These are phyloP conservation scores for Diutina mesorugosa DNA, from an alignment of 1,139 yeast species.

Conservation along the genomic window DNA sequence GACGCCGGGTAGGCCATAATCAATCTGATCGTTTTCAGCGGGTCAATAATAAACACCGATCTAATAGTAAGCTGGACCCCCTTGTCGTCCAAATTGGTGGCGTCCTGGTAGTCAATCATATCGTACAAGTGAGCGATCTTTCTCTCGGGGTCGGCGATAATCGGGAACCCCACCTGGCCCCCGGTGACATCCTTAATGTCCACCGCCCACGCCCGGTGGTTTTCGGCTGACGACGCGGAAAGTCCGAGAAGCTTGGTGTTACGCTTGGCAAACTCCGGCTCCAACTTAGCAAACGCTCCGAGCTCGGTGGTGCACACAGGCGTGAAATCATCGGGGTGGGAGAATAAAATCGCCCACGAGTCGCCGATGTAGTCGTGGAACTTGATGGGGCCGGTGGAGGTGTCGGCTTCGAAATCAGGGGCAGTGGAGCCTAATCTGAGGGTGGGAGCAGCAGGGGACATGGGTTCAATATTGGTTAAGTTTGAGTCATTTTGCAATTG, in stretches of 20 bases:
- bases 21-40: slow-evolving; percentile 60
- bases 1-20: slow-evolving; percentile 74
- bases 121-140: slow-evolving; percentile 59
- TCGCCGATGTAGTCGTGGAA: slow-evolving; percentile 70
- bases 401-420: slow-evolving; percentile 65
- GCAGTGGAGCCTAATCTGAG: slow-evolving; percentile 55
- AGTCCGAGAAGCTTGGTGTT: slow-evolving; percentile 40
- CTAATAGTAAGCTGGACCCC: slow-evolving; percentile 62
- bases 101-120: slow-evolving; percentile 65
- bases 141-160: slow-evolving; percentile 65
- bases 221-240: slow-evolving; percentile 10
- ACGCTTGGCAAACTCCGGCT: slow-evolving; percentile 71
- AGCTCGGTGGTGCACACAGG: slow-evolving; percentile 87
- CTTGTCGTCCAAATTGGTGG: slow-evolving; percentile 43
- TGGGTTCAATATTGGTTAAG: neutral
- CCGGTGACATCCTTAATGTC: slow-evolving; percentile 74
- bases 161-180: slow-evolving; percentile 58
- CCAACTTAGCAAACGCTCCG: slow-evolving; percentile 76
- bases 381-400: slow-evolving; percentile 62
- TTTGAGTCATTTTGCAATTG: neutral
- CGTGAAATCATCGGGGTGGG: slow-evolving; percentile 83
- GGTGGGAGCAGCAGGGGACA: slow-evolving; percentile 4
- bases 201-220: slow-evolving; percentile 71
- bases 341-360: slow-evolving; percentile 68
- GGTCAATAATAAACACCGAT: slow-evolving; percentile 76